A percentile compares a stretch with the other conserved stretches of the same genome.
Conservation (phyloP, 2,329 filamentous ascomycete species). For the Penicillium occitanis region DNA sequence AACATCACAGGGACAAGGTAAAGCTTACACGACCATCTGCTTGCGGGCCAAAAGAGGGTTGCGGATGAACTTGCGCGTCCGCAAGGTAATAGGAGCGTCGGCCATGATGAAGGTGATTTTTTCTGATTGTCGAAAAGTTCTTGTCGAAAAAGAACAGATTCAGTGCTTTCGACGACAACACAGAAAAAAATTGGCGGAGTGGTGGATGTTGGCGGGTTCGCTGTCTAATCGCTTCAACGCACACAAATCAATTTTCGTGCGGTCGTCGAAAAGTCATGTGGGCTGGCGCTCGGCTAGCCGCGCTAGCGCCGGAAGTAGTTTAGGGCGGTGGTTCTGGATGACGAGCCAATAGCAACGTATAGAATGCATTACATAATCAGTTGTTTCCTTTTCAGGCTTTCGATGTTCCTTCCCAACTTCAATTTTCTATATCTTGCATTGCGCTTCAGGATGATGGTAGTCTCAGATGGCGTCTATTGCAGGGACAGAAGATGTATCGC, state of each 20-base stretch:
- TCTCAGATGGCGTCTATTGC: not conserved
- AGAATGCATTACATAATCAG: not conserved
- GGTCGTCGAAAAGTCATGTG: constrained; percentile 34
- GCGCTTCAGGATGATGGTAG: not conserved
- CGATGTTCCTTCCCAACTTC: not conserved
- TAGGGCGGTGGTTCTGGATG: not conserved
- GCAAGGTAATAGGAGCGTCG: constrained; percentile 74
- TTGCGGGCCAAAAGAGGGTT: constrained; percentile 98
- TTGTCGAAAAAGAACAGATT: constrained; percentile 21
- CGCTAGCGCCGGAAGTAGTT: constrained; percentile 31
- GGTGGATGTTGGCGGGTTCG: constrained; percentile 26
- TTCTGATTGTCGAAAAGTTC: constrained; percentile 18
- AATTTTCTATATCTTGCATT: not conserved
- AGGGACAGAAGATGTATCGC: constrained; percentile 10
- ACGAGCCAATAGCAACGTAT: not conserved
- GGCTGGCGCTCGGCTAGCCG: constrained; percentile 40
- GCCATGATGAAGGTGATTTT: constrained; percentile 71
- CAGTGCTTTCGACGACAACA: constrained; percentile 6
- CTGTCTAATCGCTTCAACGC: constrained; percentile 15
- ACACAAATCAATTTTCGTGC: constrained; percentile 36
- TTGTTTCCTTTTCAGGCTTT: not conserved
- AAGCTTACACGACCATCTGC: constrained; percentile 98
- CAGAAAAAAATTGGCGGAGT: constrained; percentile 26
- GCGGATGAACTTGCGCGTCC: constrained; percentile 99
- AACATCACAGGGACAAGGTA: not conserved